Conservation (phyloP, 129 eudicot species). For the Oenanthe sinensis region DNA sequence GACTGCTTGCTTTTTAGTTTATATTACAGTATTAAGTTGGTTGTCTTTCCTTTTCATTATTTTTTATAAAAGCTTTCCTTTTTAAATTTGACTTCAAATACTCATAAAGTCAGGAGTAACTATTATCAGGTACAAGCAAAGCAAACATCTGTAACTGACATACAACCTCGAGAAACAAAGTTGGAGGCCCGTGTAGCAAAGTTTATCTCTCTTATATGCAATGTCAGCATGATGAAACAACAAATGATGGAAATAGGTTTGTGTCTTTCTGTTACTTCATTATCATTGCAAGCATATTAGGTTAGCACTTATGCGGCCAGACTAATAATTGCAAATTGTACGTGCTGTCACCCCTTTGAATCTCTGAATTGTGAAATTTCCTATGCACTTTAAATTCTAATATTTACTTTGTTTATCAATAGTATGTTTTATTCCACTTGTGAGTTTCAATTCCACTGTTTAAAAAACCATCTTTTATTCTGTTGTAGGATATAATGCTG, state of each 20-base stretch:
- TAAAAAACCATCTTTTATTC: neutral
- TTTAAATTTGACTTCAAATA: slow-evolving; percentile 4
- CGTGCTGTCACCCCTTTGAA: neutral
- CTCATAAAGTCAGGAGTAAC: too few species aligned
- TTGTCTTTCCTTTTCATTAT: neutral
- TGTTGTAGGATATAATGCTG: slow-evolving; percentile 85
- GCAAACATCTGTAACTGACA: slow-evolving; percentile 17
- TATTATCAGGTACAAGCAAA: slow-evolving; percentile 37
- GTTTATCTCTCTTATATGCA: slow-evolving; percentile 88
- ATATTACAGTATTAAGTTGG: neutral
- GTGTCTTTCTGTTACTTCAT: slow-evolving; percentile 9
- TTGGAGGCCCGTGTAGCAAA: slow-evolving; percentile 78
- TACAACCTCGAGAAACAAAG: slow-evolving; percentile 69
- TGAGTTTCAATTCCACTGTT: neutral
- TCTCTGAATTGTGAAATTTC: neutral
- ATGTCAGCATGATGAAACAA: slow-evolving; percentile 94
- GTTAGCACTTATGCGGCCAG: neutral
- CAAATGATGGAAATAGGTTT: slow-evolving; percentile 99
- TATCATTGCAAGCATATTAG: neutral
- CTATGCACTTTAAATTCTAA: neutral
- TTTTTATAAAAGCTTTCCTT: neutral
- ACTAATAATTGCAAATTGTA: neutral
- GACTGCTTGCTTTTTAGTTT: neutral
- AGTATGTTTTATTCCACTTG: neutral
- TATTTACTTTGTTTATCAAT: neutral